A percentile compares a stretch with the other conserved stretches of the same genome.
Conservation (phyloP, 75 land plant genomes). For the Cupressus sempervirens region DNA sequence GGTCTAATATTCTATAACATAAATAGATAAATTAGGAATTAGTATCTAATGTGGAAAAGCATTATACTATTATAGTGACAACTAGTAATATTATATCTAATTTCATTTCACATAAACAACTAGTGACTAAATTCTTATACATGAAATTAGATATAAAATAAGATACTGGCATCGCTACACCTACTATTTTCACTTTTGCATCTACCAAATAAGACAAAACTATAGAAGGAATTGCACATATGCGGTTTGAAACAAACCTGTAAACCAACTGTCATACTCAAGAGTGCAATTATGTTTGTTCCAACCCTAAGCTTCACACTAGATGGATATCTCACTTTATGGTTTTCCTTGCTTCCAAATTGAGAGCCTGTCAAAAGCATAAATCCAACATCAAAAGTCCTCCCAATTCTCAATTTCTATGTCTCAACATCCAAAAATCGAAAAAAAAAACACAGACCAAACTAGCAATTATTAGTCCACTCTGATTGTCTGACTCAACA, state of each 20-base stretch:
- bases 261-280: conserved; percentile 37
- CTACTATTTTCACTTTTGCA: background rate
- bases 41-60: background rate
- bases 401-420: background rate
- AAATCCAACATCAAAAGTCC: background rate
- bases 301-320: conserved; percentile 24
- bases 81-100: background rate
- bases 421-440: background rate
- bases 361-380: background rate
- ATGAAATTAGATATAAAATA: background rate
- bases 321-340: conserved; percentile 11
- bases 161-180: background rate
- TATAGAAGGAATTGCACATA: background rate
- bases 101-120: background rate
- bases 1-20: conserved; percentile 58
- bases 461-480: background rate
- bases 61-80: background rate
- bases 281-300: conserved; percentile 23
- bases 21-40: background rate
- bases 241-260: conserved; percentile 22
- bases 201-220: background rate
- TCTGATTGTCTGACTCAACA: background rate
- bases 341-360: conserved; percentile 8
- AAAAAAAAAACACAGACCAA: background rate
- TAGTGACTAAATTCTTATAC: background rate